Percentiles rank a stretch among this genome's conserved stretches.
Evolutionary conservation across 1,284 basidiomycete species (phyloP).

Genomic region (Apiotrichum montevideense): DNA sequence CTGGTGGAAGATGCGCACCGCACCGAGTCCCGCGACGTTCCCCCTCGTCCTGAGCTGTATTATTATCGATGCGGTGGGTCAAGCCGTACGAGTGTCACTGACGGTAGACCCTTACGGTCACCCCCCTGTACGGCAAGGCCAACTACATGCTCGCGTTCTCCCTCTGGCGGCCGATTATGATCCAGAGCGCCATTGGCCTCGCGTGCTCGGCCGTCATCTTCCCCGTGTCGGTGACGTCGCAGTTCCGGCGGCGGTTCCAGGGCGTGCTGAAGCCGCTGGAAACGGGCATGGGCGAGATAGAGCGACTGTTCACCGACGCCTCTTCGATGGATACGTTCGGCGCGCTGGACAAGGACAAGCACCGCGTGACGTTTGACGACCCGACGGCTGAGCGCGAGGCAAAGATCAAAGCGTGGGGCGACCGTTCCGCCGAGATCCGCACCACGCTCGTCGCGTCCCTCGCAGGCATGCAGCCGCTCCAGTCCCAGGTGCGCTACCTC

Average conservation of each 20-base stretch:
- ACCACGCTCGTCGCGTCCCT: slow-evolving; percentile 28
- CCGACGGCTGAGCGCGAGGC: background rate
- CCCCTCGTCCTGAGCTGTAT: slow-evolving; percentile 42
- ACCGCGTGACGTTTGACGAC: slow-evolving; percentile 2
- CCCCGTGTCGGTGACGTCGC: slow-evolving; percentile 40
- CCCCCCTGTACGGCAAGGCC: slow-evolving; percentile 28
- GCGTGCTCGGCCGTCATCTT: slow-evolving; percentile 37
- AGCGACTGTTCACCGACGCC: slow-evolving; percentile 27
- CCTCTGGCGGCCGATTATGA: slow-evolving; percentile 42
- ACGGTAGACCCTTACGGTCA: slow-evolving; percentile 33
- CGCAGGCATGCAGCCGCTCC: slow-evolving; percentile 34
- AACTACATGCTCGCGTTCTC: slow-evolving; percentile 33
- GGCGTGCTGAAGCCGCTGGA: slow-evolving; percentile 34
- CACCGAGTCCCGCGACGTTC: slow-evolving; percentile 43
- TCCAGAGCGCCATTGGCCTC: slow-evolving; percentile 37
- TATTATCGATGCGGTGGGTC: slow-evolving; percentile 36
- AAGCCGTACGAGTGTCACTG: background rate
- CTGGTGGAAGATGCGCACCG: slow-evolving; percentile 43
- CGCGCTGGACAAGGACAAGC: background rate
- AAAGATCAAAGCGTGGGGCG: slow-evolving; percentile 34
- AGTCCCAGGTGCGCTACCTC: slow-evolving; percentile 41
- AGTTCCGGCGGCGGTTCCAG: slow-evolving; percentile 37
- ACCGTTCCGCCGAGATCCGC: slow-evolving; percentile 29
- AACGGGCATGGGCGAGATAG: slow-evolving; percentile 26
- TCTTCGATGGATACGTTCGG: slow-evolving; percentile 3